phyloP scores from a whole-genome alignment of 495 filamentous ascomycete species.

The Penicillium cosmopolitanum region DNA sequence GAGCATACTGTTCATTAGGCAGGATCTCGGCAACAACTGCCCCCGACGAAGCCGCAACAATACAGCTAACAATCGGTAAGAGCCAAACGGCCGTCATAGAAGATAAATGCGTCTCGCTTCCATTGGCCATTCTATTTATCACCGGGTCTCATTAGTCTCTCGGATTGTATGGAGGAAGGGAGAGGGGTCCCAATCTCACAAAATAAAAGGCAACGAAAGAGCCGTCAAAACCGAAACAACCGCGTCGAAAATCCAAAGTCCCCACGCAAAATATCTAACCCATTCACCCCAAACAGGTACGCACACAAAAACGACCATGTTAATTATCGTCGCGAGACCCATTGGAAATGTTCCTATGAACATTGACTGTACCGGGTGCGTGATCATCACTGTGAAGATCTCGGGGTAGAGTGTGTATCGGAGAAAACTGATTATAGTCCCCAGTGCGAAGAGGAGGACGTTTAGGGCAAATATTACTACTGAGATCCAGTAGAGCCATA shows the following conservation, averaged over 20 bases:
- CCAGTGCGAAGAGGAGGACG: conserved; percentile 51
- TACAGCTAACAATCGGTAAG: conserved; percentile 60
- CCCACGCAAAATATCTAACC: conserved; percentile 48
- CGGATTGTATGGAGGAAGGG: neutral
- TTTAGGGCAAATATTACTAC: conserved; percentile 59
- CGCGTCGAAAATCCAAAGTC: conserved; percentile 63
- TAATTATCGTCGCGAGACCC: conserved; percentile 64
- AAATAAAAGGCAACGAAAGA: conserved; percentile 57
- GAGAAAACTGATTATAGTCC: conserved; percentile 47
- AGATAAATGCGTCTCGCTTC: conserved; percentile 34
- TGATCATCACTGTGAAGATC: conserved; percentile 59
- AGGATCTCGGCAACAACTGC: conserved; percentile 58
- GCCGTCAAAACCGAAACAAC: conserved; percentile 53
- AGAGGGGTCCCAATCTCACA: conserved; percentile 40
- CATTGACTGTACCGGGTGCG: conserved; percentile 60
- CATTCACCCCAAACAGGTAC: conserved; percentile 55
- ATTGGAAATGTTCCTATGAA: conserved; percentile 67
- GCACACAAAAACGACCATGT: conserved; percentile 59
- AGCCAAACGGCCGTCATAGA: conserved; percentile 64
- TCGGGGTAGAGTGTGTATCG: conserved; percentile 62
- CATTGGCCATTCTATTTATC: conserved; percentile 35
- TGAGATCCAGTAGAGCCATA: conserved; percentile 57
- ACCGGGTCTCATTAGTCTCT: no score
- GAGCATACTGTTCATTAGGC: conserved; percentile 52
- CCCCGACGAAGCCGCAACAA: conserved; percentile 63